Evolutionary conservation across 352 stramenopile species (phyloP).

Genomic region (Phytophthora meadii): DNA sequence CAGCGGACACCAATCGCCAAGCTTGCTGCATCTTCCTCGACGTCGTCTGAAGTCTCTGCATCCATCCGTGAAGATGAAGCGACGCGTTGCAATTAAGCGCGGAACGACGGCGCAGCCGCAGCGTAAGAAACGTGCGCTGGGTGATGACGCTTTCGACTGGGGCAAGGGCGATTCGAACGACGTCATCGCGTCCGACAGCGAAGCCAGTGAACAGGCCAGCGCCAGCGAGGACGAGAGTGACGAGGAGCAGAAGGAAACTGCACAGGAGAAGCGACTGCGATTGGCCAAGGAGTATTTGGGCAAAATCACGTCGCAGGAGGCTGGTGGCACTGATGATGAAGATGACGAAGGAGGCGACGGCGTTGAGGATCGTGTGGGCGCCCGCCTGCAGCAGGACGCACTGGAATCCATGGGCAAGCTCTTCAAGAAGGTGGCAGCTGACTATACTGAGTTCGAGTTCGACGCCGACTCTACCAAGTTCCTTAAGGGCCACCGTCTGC

Average conservation of each 20-base stretch:
- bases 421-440: conserved; percentile 83
- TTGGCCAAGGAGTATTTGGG: conserved; percentile 90
- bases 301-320: conserved; percentile 84
- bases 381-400: conserved; percentile 84
- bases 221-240: conserved; percentile 43
- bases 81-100: conserved; percentile 62
- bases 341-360: conserved; percentile 43
- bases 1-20: conserved; percentile 7
- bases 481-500: conserved; percentile 76
- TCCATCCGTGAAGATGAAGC: conserved; percentile 33
- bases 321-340: conserved; percentile 39
- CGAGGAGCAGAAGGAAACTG: conserved; percentile 79
- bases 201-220: conserved; percentile 49
- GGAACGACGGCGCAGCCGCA: conserved; percentile 47
- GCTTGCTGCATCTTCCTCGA: not conserved
- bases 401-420: conserved; percentile 89
- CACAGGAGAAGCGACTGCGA: conserved; percentile 89
- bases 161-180: conserved; percentile 50
- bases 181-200: conserved; percentile 79
- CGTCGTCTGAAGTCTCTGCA: not conserved
- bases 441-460: conserved; percentile 88
- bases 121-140: conserved; percentile 74
- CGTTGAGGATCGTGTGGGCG: conserved; percentile 77
- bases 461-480: conserved; percentile 80
- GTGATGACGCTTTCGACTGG: conserved; percentile 86